Conservation (phyloP, 2,329 filamentous ascomycete genomes). For the Pestalotiopsis sp. region DNA sequence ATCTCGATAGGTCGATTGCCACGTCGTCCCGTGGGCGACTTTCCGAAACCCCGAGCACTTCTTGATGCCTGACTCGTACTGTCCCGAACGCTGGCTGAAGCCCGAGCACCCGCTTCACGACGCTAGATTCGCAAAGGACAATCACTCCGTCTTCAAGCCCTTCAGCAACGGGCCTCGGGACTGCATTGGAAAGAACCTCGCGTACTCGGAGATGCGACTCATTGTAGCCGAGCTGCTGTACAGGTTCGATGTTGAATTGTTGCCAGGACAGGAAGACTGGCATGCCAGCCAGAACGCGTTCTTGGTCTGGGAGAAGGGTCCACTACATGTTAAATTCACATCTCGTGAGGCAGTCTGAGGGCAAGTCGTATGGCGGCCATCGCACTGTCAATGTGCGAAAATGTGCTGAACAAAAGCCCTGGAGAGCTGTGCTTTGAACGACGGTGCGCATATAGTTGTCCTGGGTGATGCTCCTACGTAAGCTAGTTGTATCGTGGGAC, state of each 20-base stretch:
- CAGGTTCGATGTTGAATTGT: slow-evolving; percentile 36
- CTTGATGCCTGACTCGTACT: slow-evolving; percentile 36
- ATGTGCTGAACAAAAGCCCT: too few species aligned
- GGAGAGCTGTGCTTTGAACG: too few species aligned
- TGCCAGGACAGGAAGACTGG: slow-evolving; percentile 19
- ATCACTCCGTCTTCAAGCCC: slow-evolving; percentile 17
- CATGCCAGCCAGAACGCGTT: neutral
- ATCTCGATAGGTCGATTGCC: slow-evolving; percentile 36
- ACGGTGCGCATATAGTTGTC: too few species aligned
- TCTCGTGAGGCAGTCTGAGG: neutral
- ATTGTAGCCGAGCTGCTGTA: slow-evolving; percentile 36
- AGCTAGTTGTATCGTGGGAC: too few species aligned
- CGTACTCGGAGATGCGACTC: slow-evolving; percentile 37
- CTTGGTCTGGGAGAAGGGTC: slow-evolving; percentile 9
- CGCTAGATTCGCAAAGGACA: slow-evolving; percentile 17
- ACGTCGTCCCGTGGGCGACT: slow-evolving; percentile 46
- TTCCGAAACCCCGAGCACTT: slow-evolving; percentile 45
- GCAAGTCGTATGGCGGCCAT: neutral
- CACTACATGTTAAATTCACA: slow-evolving; percentile 6
- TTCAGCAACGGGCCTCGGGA: slow-evolving; percentile 22
- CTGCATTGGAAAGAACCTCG: slow-evolving; percentile 28
- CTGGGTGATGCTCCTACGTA: too few species aligned
- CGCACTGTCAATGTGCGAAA: too few species aligned
- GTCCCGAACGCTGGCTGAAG: slow-evolving; percentile 21
- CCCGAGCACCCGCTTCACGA: slow-evolving; percentile 16